phyloP scores from a whole-genome alignment of 257 asterid genomes.

The Petunia axillaris region DNA sequence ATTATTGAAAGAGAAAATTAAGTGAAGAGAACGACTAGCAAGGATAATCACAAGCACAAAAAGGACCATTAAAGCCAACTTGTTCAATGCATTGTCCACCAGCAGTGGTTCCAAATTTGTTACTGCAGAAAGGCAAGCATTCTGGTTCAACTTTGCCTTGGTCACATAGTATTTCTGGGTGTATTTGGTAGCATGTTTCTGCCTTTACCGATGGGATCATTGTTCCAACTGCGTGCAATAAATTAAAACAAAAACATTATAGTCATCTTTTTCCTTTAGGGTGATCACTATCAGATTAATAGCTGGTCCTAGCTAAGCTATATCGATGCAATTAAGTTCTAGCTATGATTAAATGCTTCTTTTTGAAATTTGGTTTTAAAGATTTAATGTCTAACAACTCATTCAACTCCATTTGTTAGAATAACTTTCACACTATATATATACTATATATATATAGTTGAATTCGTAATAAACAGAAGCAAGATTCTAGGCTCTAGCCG shows the following conservation, averaged over 20 bases:
- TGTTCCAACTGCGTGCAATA: background rate
- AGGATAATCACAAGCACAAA: slow-evolving; percentile 21
- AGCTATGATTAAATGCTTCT: too few relatives aligned
- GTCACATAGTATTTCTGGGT: background rate
- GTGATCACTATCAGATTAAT: too few relatives aligned
- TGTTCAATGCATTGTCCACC: slow-evolving; percentile 21
- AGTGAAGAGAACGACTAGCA: background rate
- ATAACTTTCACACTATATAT: too few relatives aligned
- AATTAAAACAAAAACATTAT: background rate
- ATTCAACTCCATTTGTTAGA: too few relatives aligned
- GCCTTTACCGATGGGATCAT: slow-evolving; percentile 15
- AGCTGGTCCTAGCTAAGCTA: too few relatives aligned
- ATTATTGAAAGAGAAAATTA: background rate
- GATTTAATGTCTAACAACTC: too few relatives aligned
- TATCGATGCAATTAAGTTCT: too few relatives aligned
- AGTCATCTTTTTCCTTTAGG: background rate
- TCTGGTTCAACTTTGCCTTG: background rate
- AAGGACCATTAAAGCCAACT: slow-evolving; percentile 2
- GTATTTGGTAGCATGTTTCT: slow-evolving; percentile 29
- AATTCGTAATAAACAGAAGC: background rate
- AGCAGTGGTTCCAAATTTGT: slow-evolving; percentile 17
- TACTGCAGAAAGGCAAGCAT: slow-evolving; percentile 12
- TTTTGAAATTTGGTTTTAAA: too few relatives aligned
- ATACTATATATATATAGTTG: too few relatives aligned
- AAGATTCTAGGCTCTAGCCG: too few relatives aligned